Conservation (phyloP, 2,329 filamentous ascomycete species). For the Lasiodiplodia citricola region DNA sequence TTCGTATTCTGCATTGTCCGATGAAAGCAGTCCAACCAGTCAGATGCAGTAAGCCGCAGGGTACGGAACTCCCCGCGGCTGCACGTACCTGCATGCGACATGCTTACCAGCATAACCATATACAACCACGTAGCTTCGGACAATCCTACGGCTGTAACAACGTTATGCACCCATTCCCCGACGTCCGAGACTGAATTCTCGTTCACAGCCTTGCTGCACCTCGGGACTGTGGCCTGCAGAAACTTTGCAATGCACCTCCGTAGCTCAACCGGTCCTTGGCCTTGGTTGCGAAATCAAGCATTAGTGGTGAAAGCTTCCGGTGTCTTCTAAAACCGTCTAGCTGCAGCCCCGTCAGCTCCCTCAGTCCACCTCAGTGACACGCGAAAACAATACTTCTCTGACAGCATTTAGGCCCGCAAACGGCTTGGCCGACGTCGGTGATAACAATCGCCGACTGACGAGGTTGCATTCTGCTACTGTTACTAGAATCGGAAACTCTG, state of each 20-base stretch:
- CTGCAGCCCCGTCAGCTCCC: background rate
- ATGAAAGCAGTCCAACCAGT: background rate
- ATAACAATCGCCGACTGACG: background rate
- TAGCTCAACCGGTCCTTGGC: background rate
- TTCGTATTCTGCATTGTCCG: background rate
- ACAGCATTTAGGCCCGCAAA: background rate
- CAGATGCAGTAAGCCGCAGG: background rate
- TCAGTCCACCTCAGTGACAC: background rate
- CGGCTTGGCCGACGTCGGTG: background rate
- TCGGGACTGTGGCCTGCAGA: background rate
- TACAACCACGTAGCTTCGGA: background rate
- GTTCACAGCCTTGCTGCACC: background rate
- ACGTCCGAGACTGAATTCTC: background rate
- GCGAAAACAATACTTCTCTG: background rate
- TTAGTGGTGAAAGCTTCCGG: background rate
- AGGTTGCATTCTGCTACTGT: background rate
- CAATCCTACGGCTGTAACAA: background rate
- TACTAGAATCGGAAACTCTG: background rate
- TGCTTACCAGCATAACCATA: background rate
- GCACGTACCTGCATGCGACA: background rate
- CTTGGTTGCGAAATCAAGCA: background rate
- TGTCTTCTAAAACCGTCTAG: background rate
- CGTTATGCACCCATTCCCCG: background rate
- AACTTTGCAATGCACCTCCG: background rate
- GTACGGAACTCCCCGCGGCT: background rate